Evolutionary conservation across 1,284 basidiomycete species (phyloP).

Genomic region (Ustilago bromivora): DNA sequence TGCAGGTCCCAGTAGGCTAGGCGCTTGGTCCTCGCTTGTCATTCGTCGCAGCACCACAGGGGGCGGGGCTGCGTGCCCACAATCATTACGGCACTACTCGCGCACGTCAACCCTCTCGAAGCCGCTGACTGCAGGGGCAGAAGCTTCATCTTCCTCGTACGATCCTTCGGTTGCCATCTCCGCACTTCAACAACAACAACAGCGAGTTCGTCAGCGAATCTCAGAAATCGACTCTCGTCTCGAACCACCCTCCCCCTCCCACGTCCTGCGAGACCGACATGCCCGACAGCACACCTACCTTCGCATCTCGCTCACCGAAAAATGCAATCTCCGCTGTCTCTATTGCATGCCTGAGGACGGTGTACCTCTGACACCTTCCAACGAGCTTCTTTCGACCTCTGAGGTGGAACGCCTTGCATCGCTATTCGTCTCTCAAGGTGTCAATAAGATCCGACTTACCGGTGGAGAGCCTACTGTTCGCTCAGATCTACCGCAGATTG

Average conservation of each 20-base stretch:
- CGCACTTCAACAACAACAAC: slow-evolving; percentile 7
- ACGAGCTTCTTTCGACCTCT: slow-evolving; percentile 79
- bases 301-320: slow-evolving; percentile 85
- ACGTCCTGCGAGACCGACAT: slow-evolving; percentile 52
- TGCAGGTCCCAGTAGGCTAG: slow-evolving; percentile 31
- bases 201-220: slow-evolving; percentile 37
- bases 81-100: slow-evolving; percentile 13
- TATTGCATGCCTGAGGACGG: slow-evolving; percentile 92
- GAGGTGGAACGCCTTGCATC: slow-evolving; percentile 79
- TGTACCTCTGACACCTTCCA: slow-evolving; percentile 79
- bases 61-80: background rate
- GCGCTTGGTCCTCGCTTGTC: background rate
- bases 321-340: slow-evolving; percentile 87
- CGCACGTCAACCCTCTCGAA: slow-evolving; percentile 10
- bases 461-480: slow-evolving; percentile 89
- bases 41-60: background rate
- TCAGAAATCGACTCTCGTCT: slow-evolving; percentile 32
- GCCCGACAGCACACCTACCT: slow-evolving; percentile 78
- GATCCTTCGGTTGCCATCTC: background rate
- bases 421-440: slow-evolving; percentile 81
- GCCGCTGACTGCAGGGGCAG: slow-evolving; percentile 6
- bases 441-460: slow-evolving; percentile 86
- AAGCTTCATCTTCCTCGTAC: background rate
- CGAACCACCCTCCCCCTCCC: slow-evolving; percentile 21
- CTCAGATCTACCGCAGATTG: slow-evolving; percentile 80